phyloP scores from a whole-genome alignment of 805 yeast genomes.

The Zygosaccharomyces bisporus region DNA sequence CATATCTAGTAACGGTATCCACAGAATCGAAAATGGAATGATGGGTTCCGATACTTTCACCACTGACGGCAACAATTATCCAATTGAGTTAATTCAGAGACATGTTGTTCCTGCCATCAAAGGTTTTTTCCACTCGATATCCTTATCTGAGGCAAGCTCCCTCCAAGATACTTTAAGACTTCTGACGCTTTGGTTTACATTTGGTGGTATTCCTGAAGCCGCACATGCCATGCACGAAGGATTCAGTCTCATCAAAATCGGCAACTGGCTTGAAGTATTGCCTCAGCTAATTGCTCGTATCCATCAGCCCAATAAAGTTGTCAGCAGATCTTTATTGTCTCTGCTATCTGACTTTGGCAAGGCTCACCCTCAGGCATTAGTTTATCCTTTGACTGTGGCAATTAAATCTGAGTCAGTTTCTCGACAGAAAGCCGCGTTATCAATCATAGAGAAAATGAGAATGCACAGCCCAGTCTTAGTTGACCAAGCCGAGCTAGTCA shows the following conservation, averaged over 20 bases:
- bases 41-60: constrained; percentile 34
- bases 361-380: constrained; percentile 95
- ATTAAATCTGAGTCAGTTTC: constrained; percentile 88
- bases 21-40: constrained; percentile 23
- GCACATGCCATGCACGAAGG: constrained; percentile 90
- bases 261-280: constrained; percentile 91
- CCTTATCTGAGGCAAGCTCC: constrained; percentile 80
- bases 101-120: constrained; percentile 95
- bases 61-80: constrained; percentile 31
- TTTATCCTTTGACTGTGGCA: constrained; percentile 93
- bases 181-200: constrained; percentile 90
- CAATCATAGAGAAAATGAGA: constrained; percentile 89
- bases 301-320: constrained; percentile 88
- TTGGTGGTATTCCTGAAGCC: constrained; percentile 91
- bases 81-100: constrained; percentile 62
- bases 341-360: constrained; percentile 83
- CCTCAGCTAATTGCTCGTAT: constrained; percentile 96
- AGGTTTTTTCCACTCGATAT: constrained; percentile 93
- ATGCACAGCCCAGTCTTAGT: constrained; percentile 80
- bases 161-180: constrained; percentile 88
- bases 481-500: constrained; percentile 90
- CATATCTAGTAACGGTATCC: constrained; percentile 13
- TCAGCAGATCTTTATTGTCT: constrained; percentile 74
- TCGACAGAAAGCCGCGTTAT: constrained; percentile 86
- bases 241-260: constrained; percentile 80